Evolutionary conservation across 208 protist genomes (phyloP), one percentile per base, ranked within the genome.

Genomic region (Crithidia brevicula): DNA sequence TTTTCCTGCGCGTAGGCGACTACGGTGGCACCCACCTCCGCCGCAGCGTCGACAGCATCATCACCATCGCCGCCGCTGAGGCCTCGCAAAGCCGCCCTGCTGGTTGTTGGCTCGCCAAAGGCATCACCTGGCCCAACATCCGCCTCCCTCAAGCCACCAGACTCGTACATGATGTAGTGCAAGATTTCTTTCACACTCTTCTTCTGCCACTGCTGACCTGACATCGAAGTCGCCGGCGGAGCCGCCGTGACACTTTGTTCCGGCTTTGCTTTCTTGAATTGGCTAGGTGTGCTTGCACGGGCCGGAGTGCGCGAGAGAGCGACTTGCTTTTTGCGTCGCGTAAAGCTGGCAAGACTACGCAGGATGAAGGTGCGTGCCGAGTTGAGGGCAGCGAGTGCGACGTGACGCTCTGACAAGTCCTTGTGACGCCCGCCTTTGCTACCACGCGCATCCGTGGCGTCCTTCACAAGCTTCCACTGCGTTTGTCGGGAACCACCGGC

Each of bases 331-430:
- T 74, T 77, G n/a, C 75, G 71, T 3, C 76, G 77, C 8, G 81
- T 76, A 46, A 92, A 92, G 20, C 52, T 67, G 34, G 72, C 68
- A 42, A 95, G 76, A 57, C 83, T 89, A 25, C 77, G 82, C 46
- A 89, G 61, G 56, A 93, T 79, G 61, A 92, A 95, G 27, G 63
- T 59, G 15, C 90, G 74, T 13, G 86, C 80, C 9, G 85, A 91
- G 33, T 68, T 20, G 28, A 91, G 68, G 3, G 82, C 72, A 9
- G 79, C 51, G 52, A 79, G 70, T 1, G 77, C 79, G 0, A 73
- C 75, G 33, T 78, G 67, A n/a, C 52, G 65, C 28, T 73, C 64
- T 13, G 66, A 61, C 33, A 69, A 52, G 36, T 73, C 61, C 45
- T 38, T 13, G 40, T 40, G 20, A 18, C 16, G 38, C 1, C 36